Base-by-base conservation (phyloP, 176 grass and related monocot species). In the Oryza glumipatula region DNA sequence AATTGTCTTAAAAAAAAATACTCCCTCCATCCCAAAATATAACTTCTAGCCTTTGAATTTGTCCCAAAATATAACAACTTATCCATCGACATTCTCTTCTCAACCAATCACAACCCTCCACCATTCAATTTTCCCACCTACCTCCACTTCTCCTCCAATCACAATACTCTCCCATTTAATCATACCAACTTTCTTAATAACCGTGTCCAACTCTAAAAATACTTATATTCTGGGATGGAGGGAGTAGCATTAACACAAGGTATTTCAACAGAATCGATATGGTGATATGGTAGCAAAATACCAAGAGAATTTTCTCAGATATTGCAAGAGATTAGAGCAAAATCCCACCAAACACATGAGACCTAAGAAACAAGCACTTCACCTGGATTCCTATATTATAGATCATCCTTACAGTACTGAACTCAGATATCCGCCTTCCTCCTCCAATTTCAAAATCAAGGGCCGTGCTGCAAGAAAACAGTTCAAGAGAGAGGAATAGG, bases 351-450 rank as follows among this genome's bases (percentile, higher is more conserved):
- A 61, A 64, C 67, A 26, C n/a, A 75, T 4, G 19, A 8, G 32
- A 68, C 16, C 67, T 65, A 65, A 75, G 61, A 67, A 82, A 45
- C 23, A 52, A 84, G 38, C 28, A 74, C 67, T 78, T 89, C 65
- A 99, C 96, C 91, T 99, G 93, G 82, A 96, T 89, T 94, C 96
- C 96, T 83, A 99, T 91, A 90, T 79, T 96, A 72, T 99, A 99
- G 47, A 96, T 63, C 89, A 93, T 90, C 83, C 96, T 91, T 76
- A 94, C 88, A 43, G 83, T 92, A 87, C 96, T 99, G 67, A 95
- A 96, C 79, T 99, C 75, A 74, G 96, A 99, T 89, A 99, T 88
- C 77, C 67, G 80, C 78, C 96, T 99, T 23, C 96, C 96, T 67
- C 89, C 96, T 41, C 93, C 96, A 90, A 99, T 90, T 92, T 99